Conservation (phyloP, 2,329 filamentous ascomycete genomes). For the Colletotrichum incanum region DNA sequence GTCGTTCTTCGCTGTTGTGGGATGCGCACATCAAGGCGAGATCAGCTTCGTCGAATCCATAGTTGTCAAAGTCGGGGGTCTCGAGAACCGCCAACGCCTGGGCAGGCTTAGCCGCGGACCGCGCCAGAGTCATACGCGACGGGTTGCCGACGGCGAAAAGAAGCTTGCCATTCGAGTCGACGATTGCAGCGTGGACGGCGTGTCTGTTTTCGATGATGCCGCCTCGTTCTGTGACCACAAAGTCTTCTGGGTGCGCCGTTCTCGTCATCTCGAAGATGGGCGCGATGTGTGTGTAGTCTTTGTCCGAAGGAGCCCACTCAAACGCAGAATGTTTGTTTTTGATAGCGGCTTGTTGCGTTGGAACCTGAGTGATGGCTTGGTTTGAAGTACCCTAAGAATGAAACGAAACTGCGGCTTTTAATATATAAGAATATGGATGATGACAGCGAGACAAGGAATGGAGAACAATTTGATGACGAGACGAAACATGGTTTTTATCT, state of each 20-base stretch:
- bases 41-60: slow-evolving; percentile 57
- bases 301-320: no score
- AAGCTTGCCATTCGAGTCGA: slow-evolving; percentile 55
- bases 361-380: not conserved
- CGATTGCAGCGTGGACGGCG: slow-evolving; percentile 59
- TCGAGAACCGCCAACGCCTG: slow-evolving; percentile 62
- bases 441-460: not conserved
- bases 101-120: slow-evolving; percentile 63
- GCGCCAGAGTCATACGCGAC: slow-evolving; percentile 57
- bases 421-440: not conserved
- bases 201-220: slow-evolving; percentile 62
- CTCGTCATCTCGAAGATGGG: not conserved
- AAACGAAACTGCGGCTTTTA: not conserved
- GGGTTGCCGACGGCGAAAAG: slow-evolving; percentile 60
- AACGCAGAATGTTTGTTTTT: no score
- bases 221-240: slow-evolving; percentile 56
- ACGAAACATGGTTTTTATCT: not conserved
- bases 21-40: slow-evolving; percentile 64
- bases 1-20: slow-evolving; percentile 60
- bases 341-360: not conserved
- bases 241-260: slow-evolving; percentile 46
- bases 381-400: not conserved
- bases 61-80: slow-evolving; percentile 56
- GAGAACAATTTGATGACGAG: not conserved
- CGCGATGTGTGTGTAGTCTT: not conserved